Base-by-base conservation (phyloP, 2,329 filamentous ascomycete genomes). In the Rosellinia necatrix region DNA sequence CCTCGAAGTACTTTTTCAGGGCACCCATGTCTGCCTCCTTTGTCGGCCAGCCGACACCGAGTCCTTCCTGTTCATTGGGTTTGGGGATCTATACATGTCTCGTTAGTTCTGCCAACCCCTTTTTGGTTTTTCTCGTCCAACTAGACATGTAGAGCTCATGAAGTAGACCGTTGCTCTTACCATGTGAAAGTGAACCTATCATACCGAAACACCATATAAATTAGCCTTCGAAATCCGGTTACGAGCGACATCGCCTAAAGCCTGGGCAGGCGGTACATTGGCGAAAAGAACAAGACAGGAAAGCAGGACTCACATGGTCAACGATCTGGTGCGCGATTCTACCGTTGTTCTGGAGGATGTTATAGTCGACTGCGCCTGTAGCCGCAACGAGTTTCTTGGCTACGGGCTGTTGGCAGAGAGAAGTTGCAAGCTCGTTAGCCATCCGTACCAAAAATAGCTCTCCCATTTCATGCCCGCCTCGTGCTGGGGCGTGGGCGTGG, bases 291-390 rank as follows among this genome's bases (percentile, higher is more conserved):
- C 13, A 17, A 24, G 40, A 35, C 35, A 19, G 21, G 12, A 22
- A 15, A 29, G 24, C n/a, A 17, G 47, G 47, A 77, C 85, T 76
- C 77, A 94, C 93, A 77, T 99, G 94, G 65, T 91, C 89, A 60
- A 99, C 93, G 62, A 89, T 80, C 77, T 97, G 94, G 74, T 99
- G 94, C 15, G 94, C 94, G 68, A 93, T 84, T 19, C 84, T 80
- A 49, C 94, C 94, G 70, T 99, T 99, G 78, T 99, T 99, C 78
- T 99, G 94, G 57, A 99, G 78, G 44, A 99, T 83, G 71, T 99
- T 99, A 81, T 91, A 99, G 74, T 97, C 83, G 48, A 80, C 78
- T 3, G 89, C 87, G 32, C 90, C 90, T 3, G 84, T 86, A 24
- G 92, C 93, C 17, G 79, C 75, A 44, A 89, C 92, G 43, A 99